A percentile compares a stretch with the other conserved stretches of the same genome.
These are phyloP conservation scores for Trametes sanguinea DNA, from an alignment of 768 basidiomycete species.

Conservation along the genomic window DNA sequence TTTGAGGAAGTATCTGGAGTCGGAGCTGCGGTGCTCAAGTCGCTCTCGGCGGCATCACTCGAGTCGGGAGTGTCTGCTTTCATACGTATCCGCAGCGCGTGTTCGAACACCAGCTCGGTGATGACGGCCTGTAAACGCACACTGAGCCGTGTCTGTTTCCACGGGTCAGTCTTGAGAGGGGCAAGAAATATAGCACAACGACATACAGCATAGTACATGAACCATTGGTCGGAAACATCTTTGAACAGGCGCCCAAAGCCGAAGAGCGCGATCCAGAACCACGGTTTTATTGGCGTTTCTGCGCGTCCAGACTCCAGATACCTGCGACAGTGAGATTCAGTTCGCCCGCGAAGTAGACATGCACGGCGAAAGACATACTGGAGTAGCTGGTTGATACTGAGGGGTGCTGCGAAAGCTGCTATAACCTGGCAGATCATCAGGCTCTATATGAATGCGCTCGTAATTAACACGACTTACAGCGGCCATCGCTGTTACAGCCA, in stretches of 20 bases:
- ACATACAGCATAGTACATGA: slow-evolving; percentile 39
- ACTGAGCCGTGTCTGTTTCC: slow-evolving; percentile 41
- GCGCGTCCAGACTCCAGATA: slow-evolving; percentile 42
- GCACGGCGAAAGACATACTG: slow-evolving; percentile 20
- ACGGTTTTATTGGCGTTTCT: slow-evolving; percentile 43
- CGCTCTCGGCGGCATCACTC: slow-evolving; percentile 7
- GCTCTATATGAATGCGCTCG: slow-evolving; percentile 28
- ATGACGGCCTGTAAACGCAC: slow-evolving; percentile 54
- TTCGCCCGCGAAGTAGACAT: slow-evolving; percentile 10
- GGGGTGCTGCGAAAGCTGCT: slow-evolving; percentile 25
- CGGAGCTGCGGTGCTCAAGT: slow-evolving; percentile 21
- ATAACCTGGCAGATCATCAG: slow-evolving; percentile 3
- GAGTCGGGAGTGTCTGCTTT: slow-evolving; percentile 40
- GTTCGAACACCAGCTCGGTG: slow-evolving; percentile 55
- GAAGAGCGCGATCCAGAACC: slow-evolving; percentile 47
- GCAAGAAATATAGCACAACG: no score
- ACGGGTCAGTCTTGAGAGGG: slow-evolving; percentile 29
- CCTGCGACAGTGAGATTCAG: neutral
- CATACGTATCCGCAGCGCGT: slow-evolving; percentile 62
- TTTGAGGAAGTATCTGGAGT: slow-evolving; percentile 25
- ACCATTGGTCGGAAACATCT: slow-evolving; percentile 43
- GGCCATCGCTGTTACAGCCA: slow-evolving; percentile 22
- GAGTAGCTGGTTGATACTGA: slow-evolving; percentile 43
- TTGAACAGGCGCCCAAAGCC: slow-evolving; percentile 39
- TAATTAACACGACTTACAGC: slow-evolving; percentile 27